phyloP scores from a whole-genome alignment of 2,329 filamentous ascomycete genomes.

The Fusarium metavorans region DNA sequence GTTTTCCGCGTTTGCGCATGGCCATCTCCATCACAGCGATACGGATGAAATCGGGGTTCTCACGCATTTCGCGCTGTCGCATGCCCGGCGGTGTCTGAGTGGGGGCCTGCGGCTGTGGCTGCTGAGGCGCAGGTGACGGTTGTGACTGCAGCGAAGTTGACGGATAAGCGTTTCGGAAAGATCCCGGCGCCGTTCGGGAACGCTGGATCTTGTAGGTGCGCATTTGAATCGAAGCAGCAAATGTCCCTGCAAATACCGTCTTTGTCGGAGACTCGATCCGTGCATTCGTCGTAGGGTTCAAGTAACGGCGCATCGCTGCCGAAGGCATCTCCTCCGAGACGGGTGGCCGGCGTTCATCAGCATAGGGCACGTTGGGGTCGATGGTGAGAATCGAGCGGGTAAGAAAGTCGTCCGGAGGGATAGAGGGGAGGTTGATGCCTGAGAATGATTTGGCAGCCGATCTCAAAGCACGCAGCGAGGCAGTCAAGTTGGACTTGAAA shows the following conservation, averaged over 20 bases:
- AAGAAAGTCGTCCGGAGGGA: conserved; percentile 75
- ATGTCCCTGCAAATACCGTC: conserved; percentile 54
- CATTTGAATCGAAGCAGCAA: conserved; percentile 78
- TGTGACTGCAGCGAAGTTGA: conserved; percentile 45
- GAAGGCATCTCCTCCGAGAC: conserved; percentile 73
- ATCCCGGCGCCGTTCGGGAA: conserved; percentile 54
- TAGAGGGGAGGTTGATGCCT: conserved; percentile 70
- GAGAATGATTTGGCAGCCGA: conserved; percentile 75
- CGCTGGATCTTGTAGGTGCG: conserved; percentile 74
- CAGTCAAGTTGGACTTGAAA: conserved; percentile 78
- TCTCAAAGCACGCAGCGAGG: conserved; percentile 72
- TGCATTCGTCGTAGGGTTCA: conserved; percentile 69
- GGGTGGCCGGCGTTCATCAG: conserved; percentile 74
- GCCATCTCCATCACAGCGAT: conserved; percentile 80
- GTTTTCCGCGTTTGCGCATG: conserved; percentile 75
- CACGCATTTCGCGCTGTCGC: conserved; percentile 75
- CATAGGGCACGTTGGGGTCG: conserved; percentile 74
- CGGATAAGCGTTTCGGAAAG: conserved; percentile 49
- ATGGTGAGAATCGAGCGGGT: conserved; percentile 76
- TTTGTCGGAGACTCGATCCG: conserved; percentile 48
- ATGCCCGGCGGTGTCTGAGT: conserved; percentile 57
- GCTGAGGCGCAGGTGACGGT: conserved; percentile 46
- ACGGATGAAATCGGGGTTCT: conserved; percentile 78
- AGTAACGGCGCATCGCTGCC: conserved; percentile 73
- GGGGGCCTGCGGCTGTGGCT: conserved; percentile 49